Conservation (phyloP, 257 asterid genomes). For the Solanum infundibuliforme region DNA sequence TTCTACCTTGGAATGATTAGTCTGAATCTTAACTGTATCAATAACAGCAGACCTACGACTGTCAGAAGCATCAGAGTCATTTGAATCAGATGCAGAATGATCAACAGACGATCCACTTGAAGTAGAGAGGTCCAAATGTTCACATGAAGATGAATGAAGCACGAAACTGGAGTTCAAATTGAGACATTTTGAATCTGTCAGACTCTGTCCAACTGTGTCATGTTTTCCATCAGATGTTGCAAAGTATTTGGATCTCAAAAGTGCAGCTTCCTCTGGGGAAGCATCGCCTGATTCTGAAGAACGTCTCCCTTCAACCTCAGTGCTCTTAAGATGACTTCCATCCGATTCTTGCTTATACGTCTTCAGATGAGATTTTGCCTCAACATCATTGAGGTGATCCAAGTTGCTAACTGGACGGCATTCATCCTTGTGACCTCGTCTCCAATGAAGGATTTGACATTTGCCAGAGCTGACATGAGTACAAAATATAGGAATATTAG, state of each 20-base stretch:
- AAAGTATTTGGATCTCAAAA: slow-evolving; percentile 14
- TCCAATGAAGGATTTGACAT: slow-evolving; percentile 81
- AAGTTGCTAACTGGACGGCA: slow-evolving; percentile 34
- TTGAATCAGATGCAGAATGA: slow-evolving; percentile 15
- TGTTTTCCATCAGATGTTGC: slow-evolving; percentile 7
- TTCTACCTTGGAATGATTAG: slow-evolving; percentile 5
- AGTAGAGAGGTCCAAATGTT: slow-evolving; percentile 12
- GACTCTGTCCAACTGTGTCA: slow-evolving; percentile 9
- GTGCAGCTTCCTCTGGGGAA: slow-evolving; percentile 7
- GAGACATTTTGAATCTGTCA: background rate
- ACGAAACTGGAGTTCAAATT: slow-evolving; percentile 6
- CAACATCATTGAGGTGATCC: slow-evolving; percentile 17
- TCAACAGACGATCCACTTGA: slow-evolving; percentile 13
- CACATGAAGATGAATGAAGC: slow-evolving; percentile 14
- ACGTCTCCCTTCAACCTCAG: slow-evolving; percentile 17
- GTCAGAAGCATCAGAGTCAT: slow-evolving; percentile 14
- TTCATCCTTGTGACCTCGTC: slow-evolving; percentile 80
- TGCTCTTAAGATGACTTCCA: slow-evolving; percentile 11
- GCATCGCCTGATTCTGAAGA: slow-evolving; percentile 18
- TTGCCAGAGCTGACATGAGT: slow-evolving; percentile 47
- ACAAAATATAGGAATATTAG: background rate
- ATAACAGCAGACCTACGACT: slow-evolving; percentile 1
- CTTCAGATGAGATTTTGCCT: slow-evolving; percentile 11
- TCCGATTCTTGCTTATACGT: slow-evolving; percentile 19
- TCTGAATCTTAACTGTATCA: background rate